Conservation (phyloP, 208 protist species). For the Trypanosomatidae sp. region DNA sequence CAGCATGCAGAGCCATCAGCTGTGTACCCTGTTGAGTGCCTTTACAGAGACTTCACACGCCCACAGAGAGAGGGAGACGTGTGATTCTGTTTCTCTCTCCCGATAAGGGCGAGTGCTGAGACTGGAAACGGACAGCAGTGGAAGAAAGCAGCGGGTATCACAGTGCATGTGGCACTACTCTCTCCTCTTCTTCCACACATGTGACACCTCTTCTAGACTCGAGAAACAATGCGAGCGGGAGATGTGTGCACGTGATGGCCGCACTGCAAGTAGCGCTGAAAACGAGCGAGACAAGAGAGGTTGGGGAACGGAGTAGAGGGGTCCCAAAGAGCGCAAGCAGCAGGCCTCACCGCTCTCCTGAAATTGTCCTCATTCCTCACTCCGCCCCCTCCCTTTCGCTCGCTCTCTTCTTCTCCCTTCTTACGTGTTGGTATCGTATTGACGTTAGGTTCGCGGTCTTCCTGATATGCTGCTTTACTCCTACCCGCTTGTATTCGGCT, state of each 20-base stretch:
- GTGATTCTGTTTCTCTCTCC: neutral
- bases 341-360: neutral
- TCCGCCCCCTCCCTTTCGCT: neutral
- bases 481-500: too few species aligned
- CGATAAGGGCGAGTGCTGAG: neutral
- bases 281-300: neutral
- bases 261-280: neutral
- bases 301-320: neutral
- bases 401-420: neutral
- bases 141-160: neutral
- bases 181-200: neutral
- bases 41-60: neutral
- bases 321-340: neutral
- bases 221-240: neutral
- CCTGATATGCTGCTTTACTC: neutral
- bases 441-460: neutral
- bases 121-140: neutral
- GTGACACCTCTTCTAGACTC: neutral
- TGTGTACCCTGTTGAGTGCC: neutral
- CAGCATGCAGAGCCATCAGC: neutral
- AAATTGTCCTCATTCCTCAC: neutral
- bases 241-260: neutral
- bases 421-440: neutral
- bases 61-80: neutral
- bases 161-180: neutral